A percentile compares a stretch with the other conserved stretches of the same genome.
Conservation (phyloP, 2,329 filamentous ascomycete genomes). For the Penicillium sp. region DNA sequence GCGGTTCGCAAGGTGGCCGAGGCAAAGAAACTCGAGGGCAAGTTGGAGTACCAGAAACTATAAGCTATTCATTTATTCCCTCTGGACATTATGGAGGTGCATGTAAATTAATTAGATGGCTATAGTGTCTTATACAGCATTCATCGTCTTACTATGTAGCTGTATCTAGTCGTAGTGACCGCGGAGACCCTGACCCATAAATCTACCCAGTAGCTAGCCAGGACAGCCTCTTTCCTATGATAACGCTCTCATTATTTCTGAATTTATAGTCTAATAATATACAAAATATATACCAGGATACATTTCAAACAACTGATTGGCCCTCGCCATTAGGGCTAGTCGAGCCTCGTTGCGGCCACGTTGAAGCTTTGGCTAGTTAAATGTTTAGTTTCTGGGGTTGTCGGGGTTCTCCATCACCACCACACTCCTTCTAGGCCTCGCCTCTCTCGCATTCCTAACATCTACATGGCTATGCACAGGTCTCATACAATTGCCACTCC, state of each 20-base stretch:
- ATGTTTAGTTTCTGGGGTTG: neutral
- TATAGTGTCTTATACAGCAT: neutral
- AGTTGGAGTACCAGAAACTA: conserved; percentile 95
- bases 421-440: neutral
- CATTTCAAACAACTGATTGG: too few species aligned
- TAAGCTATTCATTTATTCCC: conserved; percentile 41
- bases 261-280: too few species aligned
- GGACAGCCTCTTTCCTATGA: too few species aligned
- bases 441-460: neutral
- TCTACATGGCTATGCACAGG: neutral
- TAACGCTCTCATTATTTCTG: too few species aligned
- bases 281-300: too few species aligned
- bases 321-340: neutral
- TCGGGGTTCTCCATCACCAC: neutral
- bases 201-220: too few species aligned
- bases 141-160: too few species aligned
- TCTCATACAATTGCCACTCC: neutral
- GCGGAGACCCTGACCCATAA: too few species aligned
- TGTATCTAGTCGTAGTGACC: too few species aligned
- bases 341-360: conserved; percentile 13
- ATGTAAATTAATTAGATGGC: conserved; percentile 18
- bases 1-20: conserved; percentile 96
- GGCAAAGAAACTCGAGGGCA: conserved; percentile 96
- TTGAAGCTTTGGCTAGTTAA: neutral
- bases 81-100: conserved; percentile 1